A percentile compares a stretch with the other conserved stretches of the same genome.
phyloP scores from a whole-genome alignment of 768 basidiomycete species.

The Phlebiopsis gigantea region DNA sequence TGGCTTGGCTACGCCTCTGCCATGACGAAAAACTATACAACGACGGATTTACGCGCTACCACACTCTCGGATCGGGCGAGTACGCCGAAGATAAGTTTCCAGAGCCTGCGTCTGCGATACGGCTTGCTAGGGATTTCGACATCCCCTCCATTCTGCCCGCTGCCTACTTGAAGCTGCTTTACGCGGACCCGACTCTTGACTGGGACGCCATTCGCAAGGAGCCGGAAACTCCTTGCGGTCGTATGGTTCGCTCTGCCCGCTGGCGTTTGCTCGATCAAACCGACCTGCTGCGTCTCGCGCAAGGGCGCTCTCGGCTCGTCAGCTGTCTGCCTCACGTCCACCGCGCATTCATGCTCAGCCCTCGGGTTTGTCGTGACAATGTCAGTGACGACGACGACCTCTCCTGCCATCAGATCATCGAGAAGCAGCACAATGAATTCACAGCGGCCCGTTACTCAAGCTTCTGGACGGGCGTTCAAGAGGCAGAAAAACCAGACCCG shows the following conservation, averaged over 20 bases:
- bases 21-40: constrained; percentile 5
- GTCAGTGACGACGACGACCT: not conserved
- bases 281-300: constrained; percentile 18
- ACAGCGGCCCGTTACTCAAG: constrained; percentile 1
- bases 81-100: constrained; percentile 9
- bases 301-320: constrained; percentile 1
- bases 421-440: not conserved
- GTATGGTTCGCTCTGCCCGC: constrained; percentile 17
- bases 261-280: constrained; percentile 20
- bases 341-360: not conserved
- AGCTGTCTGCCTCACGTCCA: not conserved
- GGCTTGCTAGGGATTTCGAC: constrained; percentile 11
- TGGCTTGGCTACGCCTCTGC: not conserved
- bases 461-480: constrained; percentile 3
- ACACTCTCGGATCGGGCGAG: not conserved
- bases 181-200: not conserved
- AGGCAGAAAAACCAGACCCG: not conserved
- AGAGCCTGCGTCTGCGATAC: constrained; percentile 12
- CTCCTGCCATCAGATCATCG: constrained; percentile 1
- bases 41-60: constrained; percentile 17
- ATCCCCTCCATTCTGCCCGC: constrained; percentile 13
- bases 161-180: constrained; percentile 8
- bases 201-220: constrained; percentile 1
- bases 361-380: not conserved
- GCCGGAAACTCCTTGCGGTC: constrained; percentile 5